These are phyloP conservation scores for Globisporangium acanthophoron DNA, from an alignment of 352 stramenopile species.

Conservation along the genomic window DNA sequence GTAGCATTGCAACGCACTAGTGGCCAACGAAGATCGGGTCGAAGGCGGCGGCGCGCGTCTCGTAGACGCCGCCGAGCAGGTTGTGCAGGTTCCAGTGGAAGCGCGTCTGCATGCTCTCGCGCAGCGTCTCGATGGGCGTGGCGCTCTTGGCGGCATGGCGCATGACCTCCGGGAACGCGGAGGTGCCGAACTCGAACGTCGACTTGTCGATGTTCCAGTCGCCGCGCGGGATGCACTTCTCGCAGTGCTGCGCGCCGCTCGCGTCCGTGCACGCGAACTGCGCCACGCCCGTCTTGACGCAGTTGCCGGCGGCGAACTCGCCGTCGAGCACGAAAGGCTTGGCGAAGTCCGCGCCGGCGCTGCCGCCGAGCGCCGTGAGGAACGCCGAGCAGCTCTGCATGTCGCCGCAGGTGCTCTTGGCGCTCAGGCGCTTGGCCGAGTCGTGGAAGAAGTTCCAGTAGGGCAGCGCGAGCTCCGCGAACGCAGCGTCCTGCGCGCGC, in stretches of 20 bases:
- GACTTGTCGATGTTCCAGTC: conserved; percentile 60
- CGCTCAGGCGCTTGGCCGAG: conserved; percentile 42
- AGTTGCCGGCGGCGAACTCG: conserved; percentile 42
- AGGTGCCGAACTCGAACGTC: conserved; percentile 61
- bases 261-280: conserved; percentile 32
- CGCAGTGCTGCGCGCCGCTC: conserved; percentile 26
- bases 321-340: conserved; percentile 20
- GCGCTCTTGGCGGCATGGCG: conserved; percentile 28
- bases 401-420: conserved; percentile 25
- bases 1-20: conserved; percentile 20
- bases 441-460: conserved; percentile 68
- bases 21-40: conserved; percentile 35
- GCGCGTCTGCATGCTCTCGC: conserved; percentile 23
- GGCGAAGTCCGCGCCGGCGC: conserved; percentile 22
- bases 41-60: conserved; percentile 27
- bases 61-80: conserved; percentile 30
- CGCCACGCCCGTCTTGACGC: conserved; percentile 44
- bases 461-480: conserved; percentile 44
- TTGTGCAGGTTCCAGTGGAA: conserved; percentile 42
- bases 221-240: conserved; percentile 55
- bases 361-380: conserved; percentile 52
- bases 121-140: conserved; percentile 27
- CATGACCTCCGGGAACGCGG: conserved; percentile 54
- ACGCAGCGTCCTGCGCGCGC: conserved; percentile 34
- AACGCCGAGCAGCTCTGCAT: conserved; percentile 41